phyloP scores from a whole-genome alignment of 2,329 filamentous ascomycete genomes.

The Leptographium radiaticola region DNA sequence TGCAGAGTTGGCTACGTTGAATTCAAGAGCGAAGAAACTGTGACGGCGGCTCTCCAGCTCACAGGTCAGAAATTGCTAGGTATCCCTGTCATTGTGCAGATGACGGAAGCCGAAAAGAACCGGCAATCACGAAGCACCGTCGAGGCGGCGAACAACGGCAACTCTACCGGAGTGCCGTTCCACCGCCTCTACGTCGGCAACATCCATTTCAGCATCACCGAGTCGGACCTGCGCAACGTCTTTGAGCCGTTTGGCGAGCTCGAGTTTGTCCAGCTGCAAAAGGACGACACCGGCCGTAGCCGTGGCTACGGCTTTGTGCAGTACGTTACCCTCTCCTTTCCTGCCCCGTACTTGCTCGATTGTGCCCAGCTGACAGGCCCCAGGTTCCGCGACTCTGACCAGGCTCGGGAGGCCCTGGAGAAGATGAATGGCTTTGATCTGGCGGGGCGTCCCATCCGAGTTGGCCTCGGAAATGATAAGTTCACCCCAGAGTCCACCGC shows the following conservation, averaged over 20 bases:
- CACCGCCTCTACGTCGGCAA: constrained; percentile 98
- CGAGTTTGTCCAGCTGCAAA: constrained; percentile 94
- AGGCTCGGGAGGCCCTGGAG: constrained; percentile 88
- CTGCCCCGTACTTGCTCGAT: background rate
- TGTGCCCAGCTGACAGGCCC: background rate
- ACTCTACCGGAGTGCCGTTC: constrained; percentile 76
- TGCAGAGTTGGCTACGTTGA: constrained; percentile 94
- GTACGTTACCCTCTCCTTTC: constrained; percentile 79
- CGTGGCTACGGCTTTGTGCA: constrained; percentile 98
- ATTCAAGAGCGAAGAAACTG: constrained; percentile 92
- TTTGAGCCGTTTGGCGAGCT: constrained; percentile 97
- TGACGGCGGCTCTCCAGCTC: constrained; percentile 86
- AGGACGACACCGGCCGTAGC: constrained; percentile 82
- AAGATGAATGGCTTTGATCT: constrained; percentile 99
- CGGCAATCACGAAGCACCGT: constrained; percentile 66
- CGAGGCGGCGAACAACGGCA: constrained; percentile 53
- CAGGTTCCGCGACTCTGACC: constrained; percentile 78
- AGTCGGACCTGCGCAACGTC: constrained; percentile 87
- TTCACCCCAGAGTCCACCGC: constrained; percentile 96
- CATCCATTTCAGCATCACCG: constrained; percentile 98
- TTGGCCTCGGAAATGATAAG: constrained; percentile 99
- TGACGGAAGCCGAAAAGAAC: constrained; percentile 99
- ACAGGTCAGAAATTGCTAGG: constrained; percentile 97
- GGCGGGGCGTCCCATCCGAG: constrained; percentile 90
- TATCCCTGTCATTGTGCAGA: constrained; percentile 95